phyloP scores from a whole-genome alignment of 768 basidiomycete species.

The Mycena galericulata region DNA sequence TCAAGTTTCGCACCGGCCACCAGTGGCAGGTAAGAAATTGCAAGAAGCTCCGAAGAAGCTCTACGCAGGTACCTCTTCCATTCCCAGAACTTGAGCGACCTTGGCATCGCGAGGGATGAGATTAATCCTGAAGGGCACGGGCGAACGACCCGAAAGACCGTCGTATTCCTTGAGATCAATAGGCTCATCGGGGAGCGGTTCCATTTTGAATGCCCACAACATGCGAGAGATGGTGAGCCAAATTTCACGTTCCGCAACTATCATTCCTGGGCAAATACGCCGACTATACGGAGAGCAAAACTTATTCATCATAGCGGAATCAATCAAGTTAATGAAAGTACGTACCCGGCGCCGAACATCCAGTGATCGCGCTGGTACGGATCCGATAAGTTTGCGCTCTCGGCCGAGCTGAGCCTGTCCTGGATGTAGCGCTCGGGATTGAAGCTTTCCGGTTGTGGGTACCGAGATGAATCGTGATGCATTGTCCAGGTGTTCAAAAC shows the following conservation, averaged over 20 bases:
- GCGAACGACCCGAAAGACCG: constrained; percentile 58
- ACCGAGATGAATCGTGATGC: constrained; percentile 50
- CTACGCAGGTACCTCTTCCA: too few relatives aligned
- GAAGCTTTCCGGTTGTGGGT: constrained; percentile 54
- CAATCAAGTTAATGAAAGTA: not conserved
- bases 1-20: too few relatives aligned
- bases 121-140: constrained; percentile 52
- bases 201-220: constrained; percentile 61
- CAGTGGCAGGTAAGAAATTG: too few relatives aligned
- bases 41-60: too few relatives aligned
- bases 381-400: constrained; percentile 57
- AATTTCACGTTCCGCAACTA: constrained; percentile 59
- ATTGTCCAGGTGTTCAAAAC: constrained; percentile 56
- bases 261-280: constrained; percentile 58
- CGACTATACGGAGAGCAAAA: constrained; percentile 40
- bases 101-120: constrained; percentile 2
- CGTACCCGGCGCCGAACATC: constrained; percentile 63
- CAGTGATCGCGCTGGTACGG: constrained; percentile 62
- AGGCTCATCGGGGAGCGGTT: constrained; percentile 53
- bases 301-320: not conserved
- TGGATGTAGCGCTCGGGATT: constrained; percentile 59
- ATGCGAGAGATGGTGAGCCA: constrained; percentile 58
- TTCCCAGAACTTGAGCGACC: not conserved
- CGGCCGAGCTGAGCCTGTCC: constrained; percentile 51
- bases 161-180: constrained; percentile 62